A percentile compares a stretch with the other conserved stretches of the same genome.
These are phyloP conservation scores for Debaryomycetaceae sp. DNA, from an alignment of 1,139 yeast genomes.

Conservation along the genomic window DNA sequence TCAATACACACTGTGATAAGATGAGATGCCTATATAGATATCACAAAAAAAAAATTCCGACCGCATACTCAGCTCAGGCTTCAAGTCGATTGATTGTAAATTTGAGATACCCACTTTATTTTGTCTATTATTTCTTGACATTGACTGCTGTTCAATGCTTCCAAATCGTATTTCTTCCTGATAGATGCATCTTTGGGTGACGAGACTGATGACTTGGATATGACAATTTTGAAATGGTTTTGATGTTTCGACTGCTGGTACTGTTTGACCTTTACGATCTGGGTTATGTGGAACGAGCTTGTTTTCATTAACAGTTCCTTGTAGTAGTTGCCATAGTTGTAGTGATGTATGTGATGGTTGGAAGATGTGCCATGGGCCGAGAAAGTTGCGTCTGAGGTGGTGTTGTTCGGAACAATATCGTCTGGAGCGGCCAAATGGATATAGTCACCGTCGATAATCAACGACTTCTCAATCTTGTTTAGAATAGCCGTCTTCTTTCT, in stretches of 20 bases:
- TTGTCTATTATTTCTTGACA: constrained; percentile 75
- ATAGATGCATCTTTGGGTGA: constrained; percentile 18
- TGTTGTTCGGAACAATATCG: constrained; percentile 49
- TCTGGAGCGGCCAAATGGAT: constrained; percentile 85
- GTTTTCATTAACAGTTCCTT: constrained; percentile 62
- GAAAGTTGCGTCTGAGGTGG: constrained; percentile 33
- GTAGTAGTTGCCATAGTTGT: constrained; percentile 44
- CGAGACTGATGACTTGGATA: constrained; percentile 52
- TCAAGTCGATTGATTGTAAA: constrained; percentile 25
- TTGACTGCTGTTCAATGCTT: constrained; percentile 60
- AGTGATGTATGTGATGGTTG: constrained; percentile 39
- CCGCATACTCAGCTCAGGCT: too few species aligned
- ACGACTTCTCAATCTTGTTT: constrained; percentile 74
- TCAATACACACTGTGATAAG: neutral
- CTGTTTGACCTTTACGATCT: constrained; percentile 71
- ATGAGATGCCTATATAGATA: neutral
- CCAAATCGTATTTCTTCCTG: constrained; percentile 79
- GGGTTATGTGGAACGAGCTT: constrained; percentile 81
- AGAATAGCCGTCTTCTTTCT: constrained; percentile 83
- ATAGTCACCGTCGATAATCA: constrained; percentile 92
- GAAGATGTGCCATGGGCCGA: constrained; percentile 10
- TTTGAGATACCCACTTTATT: constrained; percentile 50
- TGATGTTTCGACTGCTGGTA: constrained; percentile 64
- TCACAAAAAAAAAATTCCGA: neutral
- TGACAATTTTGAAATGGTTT: constrained; percentile 75